A percentile compares a stretch with the other conserved stretches of the same genome.
phyloP scores from a whole-genome alignment of 176 grass and related monocot genomes.

The Musa schizocarpa region DNA sequence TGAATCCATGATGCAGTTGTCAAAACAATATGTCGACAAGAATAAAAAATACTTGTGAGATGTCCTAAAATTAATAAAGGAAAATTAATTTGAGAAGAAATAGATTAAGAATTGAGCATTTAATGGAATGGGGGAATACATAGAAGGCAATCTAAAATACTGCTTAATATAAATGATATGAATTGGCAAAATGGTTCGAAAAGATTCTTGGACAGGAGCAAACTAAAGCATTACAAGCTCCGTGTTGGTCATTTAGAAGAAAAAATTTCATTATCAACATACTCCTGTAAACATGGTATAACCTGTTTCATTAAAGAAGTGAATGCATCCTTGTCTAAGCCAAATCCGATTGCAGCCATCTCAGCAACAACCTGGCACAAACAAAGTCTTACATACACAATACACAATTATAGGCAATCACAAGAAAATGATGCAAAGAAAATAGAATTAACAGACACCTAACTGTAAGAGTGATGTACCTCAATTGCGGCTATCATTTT shows the following conservation, averaged over 20 bases:
- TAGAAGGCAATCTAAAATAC: too few species aligned
- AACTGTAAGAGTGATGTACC: constrained; percentile 20
- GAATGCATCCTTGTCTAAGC: constrained; percentile 71
- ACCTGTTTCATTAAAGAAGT: constrained; percentile 99
- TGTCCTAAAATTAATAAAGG: not conserved
- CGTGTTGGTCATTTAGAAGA: too few species aligned
- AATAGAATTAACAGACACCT: not conserved
- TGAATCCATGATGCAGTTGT: too few species aligned
- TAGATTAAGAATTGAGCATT: too few species aligned
- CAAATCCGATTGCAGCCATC: constrained; percentile 93
- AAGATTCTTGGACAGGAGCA: too few species aligned
- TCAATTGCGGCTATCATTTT: constrained; percentile 96
- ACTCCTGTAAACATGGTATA: not conserved
- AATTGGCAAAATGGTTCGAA: too few species aligned
- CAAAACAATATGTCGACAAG: too few species aligned
- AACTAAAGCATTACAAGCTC: too few species aligned
- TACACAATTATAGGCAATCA: not conserved
- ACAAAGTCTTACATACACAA: not conserved
- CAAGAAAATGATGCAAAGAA: not conserved
- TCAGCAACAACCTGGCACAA: constrained; percentile 68
- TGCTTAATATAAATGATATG: too few species aligned
- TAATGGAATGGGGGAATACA: too few species aligned
- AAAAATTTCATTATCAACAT: not conserved
- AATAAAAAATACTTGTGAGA: not conserved
- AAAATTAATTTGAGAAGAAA: not conserved